Conservation (phyloP, 1,284 basidiomycete species). For the Dichomitus squalens region DNA sequence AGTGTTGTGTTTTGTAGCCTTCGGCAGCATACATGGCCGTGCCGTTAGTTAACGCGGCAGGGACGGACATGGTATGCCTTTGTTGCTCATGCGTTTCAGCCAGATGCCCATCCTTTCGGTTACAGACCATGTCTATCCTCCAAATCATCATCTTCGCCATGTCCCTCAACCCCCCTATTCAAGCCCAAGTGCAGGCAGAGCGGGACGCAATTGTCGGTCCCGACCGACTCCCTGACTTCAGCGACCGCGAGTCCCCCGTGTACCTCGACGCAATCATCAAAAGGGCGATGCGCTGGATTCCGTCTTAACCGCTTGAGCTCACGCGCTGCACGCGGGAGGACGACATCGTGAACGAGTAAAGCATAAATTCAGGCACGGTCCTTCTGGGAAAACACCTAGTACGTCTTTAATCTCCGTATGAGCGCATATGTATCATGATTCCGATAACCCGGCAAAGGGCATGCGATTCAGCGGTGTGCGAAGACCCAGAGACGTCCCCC, state of each 20-base stretch:
- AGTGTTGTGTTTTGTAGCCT: too few relatives aligned
- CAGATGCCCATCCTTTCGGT: neutral
- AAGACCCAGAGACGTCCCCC: conserved; percentile 18
- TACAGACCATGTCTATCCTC: conserved; percentile 26
- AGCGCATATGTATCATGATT: neutral
- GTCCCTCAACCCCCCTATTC: conserved; percentile 26
- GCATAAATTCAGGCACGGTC: conserved; percentile 24
- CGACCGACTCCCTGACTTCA: conserved; percentile 28
- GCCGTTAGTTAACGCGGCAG: neutral
- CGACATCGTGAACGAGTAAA: conserved; percentile 13
- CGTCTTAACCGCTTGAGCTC: conserved; percentile 6
- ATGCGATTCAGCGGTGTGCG: conserved; percentile 19
- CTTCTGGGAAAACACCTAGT: conserved; percentile 24
- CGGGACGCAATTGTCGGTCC: conserved; percentile 32
- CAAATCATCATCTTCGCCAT: conserved; percentile 24
- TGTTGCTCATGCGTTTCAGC: too few relatives aligned
- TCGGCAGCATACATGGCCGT: conserved; percentile 1
- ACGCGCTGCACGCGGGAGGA: conserved; percentile 10
- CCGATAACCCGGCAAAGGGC: conserved; percentile 4
- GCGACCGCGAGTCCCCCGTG: conserved; percentile 19
- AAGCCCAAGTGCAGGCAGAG: conserved; percentile 33
- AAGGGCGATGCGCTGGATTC: conserved; percentile 16
- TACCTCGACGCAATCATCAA: conserved; percentile 18
- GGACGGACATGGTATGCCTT: conserved; percentile 14
- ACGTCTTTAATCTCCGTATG: neutral